Base-by-base conservation (phyloP, 257 asterid species). In the Rubia yunnanensis region DNA sequence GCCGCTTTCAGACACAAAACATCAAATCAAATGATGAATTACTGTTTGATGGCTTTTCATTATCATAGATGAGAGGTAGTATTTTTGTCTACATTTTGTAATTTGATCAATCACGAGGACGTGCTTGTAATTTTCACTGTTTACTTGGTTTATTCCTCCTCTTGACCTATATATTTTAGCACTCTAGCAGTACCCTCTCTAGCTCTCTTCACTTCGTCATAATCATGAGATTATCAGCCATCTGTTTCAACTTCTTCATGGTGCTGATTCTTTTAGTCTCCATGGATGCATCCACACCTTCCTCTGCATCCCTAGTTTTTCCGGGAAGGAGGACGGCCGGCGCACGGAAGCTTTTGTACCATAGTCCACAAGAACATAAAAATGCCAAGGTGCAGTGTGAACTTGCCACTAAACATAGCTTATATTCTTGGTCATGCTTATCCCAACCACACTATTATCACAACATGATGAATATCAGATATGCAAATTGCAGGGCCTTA, bases 211-310 rank as follows among this genome's bases (percentile, higher is more conserved):
- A 28, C 17, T 34, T 13, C 20, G 35, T 38, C 55, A 59, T 0
- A 23, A 59, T 28, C 67, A 72, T 72, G 76, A 66, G 58, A 56
- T 62, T n/a, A 11, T 26, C 44, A 23, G 58, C 60, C 44, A 27
- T 50, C 24, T 13, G 11, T 52, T n/a, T 50, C 30, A 17, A 52
- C 67, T 53, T 66, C 50, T n/a, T 72, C 5, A 22, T 65, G 17
- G 18, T 72, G 56, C 30, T 60, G 63, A 58, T 66, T 41, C 18
- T 65, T 35, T 26, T 28, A n/a, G 56, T 57, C 39, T 65, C 62
- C 27, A 59, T 50, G 67, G 76, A 72, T 46, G 71, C 56, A 49
- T 65, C 17, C 38, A 9, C 30, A 57, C 28, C 69, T 24, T 56
- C 67, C 28, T n/a, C 69, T 15, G 49, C 70, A 6, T 56, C 26